Conservation (phyloP, 1,284 basidiomycete genomes). For the Ceratobasidium sp. region DNA sequence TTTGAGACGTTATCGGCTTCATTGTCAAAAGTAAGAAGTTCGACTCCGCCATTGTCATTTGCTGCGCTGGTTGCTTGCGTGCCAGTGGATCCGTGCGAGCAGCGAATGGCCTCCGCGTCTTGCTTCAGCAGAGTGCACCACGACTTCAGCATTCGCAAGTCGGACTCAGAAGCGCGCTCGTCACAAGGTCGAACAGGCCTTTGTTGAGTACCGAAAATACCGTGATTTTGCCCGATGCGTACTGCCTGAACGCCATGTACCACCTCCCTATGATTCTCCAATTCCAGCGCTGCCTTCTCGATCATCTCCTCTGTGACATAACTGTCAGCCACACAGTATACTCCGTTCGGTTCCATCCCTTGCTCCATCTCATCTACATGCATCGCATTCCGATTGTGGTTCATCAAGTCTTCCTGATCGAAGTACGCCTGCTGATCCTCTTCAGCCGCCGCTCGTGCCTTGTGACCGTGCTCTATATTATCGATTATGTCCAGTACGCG, state of each 20-base stretch:
- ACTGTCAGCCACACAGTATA: background rate
- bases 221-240: background rate
- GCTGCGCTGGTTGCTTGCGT: too few relatives aligned
- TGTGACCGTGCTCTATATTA: conserved; percentile 10
- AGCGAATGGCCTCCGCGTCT: background rate
- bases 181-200: background rate
- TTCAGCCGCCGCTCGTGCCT: conserved; percentile 19
- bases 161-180: background rate
- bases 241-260: conserved; percentile 12
- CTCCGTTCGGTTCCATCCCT: background rate
- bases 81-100: too few relatives aligned
- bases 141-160: background rate
- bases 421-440: background rate
- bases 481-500: background rate
- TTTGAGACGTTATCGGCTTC: background rate
- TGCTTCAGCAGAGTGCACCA: background rate
- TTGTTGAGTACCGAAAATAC: background rate
- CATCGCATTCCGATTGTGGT: background rate
- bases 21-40: background rate
- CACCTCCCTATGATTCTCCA: conserved; percentile 1
- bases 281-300: background rate
- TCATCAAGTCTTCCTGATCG: background rate
- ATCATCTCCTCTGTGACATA: background rate
- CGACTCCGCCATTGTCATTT: background rate
- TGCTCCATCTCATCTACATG: background rate